Conservation (phyloP, 495 filamentous ascomycete species). For the Podospora comata region DNA sequence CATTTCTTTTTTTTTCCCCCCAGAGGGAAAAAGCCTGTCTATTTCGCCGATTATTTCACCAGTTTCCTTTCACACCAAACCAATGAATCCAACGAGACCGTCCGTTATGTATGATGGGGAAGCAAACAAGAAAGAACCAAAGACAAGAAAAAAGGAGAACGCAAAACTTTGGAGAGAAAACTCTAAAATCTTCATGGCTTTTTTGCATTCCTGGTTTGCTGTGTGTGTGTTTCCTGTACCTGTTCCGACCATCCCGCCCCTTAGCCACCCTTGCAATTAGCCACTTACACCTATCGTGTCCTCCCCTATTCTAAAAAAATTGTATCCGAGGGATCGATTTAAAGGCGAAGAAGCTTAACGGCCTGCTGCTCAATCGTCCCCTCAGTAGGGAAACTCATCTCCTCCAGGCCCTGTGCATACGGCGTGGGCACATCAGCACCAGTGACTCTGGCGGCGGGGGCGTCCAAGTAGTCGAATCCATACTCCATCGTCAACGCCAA, state of each 20-base stretch:
- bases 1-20: background rate
- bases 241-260: background rate
- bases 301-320: background rate
- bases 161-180: background rate
- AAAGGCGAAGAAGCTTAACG: constrained; percentile 77
- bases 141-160: background rate
- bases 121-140: background rate
- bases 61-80: background rate
- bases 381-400: constrained; percentile 89
- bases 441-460: constrained; percentile 87
- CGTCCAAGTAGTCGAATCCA: constrained; percentile 93
- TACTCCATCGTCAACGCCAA: constrained; percentile 95
- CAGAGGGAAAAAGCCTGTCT: background rate
- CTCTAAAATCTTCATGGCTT: background rate
- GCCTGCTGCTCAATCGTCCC: constrained; percentile 76
- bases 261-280: background rate
- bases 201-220: constrained; percentile 2
- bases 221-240: background rate
- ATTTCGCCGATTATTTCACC: background rate
- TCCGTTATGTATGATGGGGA: background rate
- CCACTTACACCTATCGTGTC: background rate
- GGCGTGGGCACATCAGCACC: constrained; percentile 96
- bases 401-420: constrained; percentile 82
- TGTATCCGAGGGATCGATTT: constrained; percentile 2
- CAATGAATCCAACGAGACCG: background rate